Conservation (phyloP, 1,284 basidiomycete species). For the Cryptococcus sp. region DNA sequence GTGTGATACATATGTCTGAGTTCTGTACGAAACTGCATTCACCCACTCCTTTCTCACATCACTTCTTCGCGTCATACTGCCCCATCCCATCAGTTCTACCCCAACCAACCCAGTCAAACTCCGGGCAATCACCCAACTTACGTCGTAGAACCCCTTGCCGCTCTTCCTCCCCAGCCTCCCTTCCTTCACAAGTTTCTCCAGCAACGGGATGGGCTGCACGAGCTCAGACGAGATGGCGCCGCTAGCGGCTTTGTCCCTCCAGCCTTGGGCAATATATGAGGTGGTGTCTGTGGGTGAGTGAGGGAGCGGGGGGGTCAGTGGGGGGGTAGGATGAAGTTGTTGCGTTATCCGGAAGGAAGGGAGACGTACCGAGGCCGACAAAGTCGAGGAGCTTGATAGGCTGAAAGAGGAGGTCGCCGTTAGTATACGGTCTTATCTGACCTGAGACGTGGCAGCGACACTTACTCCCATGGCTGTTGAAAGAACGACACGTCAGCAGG, state of each 20-base stretch:
- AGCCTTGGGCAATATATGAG: conserved; percentile 56
- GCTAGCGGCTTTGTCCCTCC: conserved; percentile 53
- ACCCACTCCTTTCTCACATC: not conserved
- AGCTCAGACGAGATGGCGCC: conserved; percentile 51
- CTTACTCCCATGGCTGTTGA: conserved; percentile 49
- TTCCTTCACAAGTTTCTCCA: conserved; percentile 55
- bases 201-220: conserved; percentile 51
- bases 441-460: not conserved
- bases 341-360: conserved; percentile 6
- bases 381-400: conserved; percentile 59
- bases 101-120: not conserved
- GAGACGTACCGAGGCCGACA: conserved; percentile 54
- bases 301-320: not conserved
- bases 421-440: not conserved
- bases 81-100: conserved; percentile 1
- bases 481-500: not conserved
- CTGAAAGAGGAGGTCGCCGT: conserved; percentile 16
- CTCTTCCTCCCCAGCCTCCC: conserved; percentile 57
- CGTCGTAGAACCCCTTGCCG: conserved; percentile 51
- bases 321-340: not conserved
- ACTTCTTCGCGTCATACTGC: conserved; percentile 16
- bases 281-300: conserved; percentile 37
- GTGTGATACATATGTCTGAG: too few species aligned
- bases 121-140: conserved; percentile 27
- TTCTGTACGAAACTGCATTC: too few species aligned